Percentiles rank a stretch among this genome's conserved stretches.
Conservation (phyloP, 1,284 basidiomycete genomes). For the Leccinum holopus region DNA sequence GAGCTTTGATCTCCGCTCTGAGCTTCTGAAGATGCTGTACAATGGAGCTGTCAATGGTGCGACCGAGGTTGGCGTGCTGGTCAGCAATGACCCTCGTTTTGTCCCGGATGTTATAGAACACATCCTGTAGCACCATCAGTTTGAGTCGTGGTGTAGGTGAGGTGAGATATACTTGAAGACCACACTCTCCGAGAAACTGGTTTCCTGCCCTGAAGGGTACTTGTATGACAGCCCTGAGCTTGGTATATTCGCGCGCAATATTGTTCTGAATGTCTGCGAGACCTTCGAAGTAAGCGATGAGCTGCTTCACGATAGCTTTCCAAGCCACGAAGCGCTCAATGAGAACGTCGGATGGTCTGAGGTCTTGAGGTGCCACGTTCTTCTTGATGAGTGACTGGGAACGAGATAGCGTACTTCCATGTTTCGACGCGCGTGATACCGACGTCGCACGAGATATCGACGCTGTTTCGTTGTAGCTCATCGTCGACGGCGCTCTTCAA, state of each 20-base stretch:
- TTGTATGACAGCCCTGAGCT: conserved; percentile 96
- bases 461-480: conserved; percentile 45
- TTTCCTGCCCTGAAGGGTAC: conserved; percentile 96
- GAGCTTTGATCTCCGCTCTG: conserved; percentile 92
- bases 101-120: conserved; percentile 92
- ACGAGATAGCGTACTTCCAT: conserved; percentile 68
- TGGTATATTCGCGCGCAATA: conserved; percentile 91
- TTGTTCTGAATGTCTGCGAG: conserved; percentile 96
- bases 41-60: conserved; percentile 96
- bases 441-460: conserved; percentile 70
- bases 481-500: conserved; percentile 10
- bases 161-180: conserved; percentile 59
- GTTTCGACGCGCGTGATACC: conserved; percentile 60
- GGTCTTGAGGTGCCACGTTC: conserved; percentile 85
- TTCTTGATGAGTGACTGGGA: conserved; percentile 88
- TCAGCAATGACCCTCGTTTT: conserved; percentile 94
- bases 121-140: conserved; percentile 57
- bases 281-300: conserved; percentile 88
- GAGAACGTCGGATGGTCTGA: conserved; percentile 93
- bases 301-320: conserved; percentile 96
- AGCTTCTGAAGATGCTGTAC: conserved; percentile 98
- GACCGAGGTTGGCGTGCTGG: conserved; percentile 94
- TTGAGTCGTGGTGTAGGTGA: background rate
- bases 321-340: conserved; percentile 93
- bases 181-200: conserved; percentile 93